phyloP scores from a whole-genome alignment of 331 rosid species.

The Quercus phellos region DNA sequence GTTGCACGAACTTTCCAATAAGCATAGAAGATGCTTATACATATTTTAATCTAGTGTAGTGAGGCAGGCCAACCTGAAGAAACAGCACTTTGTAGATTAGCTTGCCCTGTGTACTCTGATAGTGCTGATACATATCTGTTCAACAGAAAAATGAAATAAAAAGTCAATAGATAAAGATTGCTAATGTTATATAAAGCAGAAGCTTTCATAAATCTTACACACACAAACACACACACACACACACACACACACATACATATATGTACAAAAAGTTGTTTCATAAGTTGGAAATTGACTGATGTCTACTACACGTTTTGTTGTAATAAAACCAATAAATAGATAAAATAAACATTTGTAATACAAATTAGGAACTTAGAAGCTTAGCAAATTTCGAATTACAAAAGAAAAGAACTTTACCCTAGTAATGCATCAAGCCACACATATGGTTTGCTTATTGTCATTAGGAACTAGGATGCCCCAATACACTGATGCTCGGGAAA shows the following conservation, averaged over 20 bases:
- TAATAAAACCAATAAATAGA: neutral
- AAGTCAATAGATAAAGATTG: neutral
- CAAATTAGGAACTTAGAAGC: neutral
- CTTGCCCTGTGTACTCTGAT: slow-evolving; percentile 53
- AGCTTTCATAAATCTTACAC: neutral
- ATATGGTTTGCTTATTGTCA: slow-evolving; percentile 44
- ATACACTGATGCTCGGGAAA: slow-evolving; percentile 87
- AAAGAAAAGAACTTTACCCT: neutral
- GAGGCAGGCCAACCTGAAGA: slow-evolving; percentile 91
- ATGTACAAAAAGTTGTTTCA: slow-evolving; percentile 4
- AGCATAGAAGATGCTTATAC: slow-evolving; percentile 27
- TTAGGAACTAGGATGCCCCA: slow-evolving; percentile 96
- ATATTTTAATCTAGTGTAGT: slow-evolving; percentile 82
- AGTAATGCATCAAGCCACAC: no score
- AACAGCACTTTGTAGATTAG: slow-evolving; percentile 51
- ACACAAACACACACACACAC: no score
- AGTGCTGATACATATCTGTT: slow-evolving; percentile 87
- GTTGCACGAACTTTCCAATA: neutral
- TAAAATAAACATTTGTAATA: neutral
- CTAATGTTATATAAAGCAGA: neutral
- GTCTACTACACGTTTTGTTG: slow-evolving; percentile 13
- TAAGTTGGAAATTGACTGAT: neutral
- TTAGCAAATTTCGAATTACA: neutral
- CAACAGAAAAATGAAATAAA: neutral
- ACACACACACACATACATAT: neutral